Conservation (phyloP, 371 early-diverging fungal species). For the Rhizopus sp. region DNA sequence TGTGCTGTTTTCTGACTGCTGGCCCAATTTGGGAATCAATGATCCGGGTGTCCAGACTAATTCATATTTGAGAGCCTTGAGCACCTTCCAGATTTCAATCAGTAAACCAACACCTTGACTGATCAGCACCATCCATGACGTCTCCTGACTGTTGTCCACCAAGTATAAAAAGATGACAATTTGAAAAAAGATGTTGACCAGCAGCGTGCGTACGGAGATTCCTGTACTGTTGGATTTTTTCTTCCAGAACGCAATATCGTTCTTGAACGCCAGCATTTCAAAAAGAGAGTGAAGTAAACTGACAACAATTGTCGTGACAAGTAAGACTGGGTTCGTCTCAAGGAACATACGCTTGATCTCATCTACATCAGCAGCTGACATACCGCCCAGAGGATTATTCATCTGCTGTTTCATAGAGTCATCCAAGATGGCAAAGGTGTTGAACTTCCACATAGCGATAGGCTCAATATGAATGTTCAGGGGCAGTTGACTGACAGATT, state of each 20-base stretch:
- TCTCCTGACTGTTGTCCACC: slow-evolving; percentile 85
- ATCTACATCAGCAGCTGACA: slow-evolving; percentile 62
- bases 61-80: slow-evolving; percentile 79
- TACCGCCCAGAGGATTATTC: slow-evolving; percentile 70
- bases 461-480: slow-evolving; percentile 70
- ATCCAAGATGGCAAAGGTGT: slow-evolving; percentile 58
- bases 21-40: slow-evolving; percentile 36
- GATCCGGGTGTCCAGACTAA: slow-evolving; percentile 47
- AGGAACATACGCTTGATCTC: slow-evolving; percentile 80
- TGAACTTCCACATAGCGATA: slow-evolving; percentile 77
- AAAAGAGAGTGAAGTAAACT: slow-evolving; percentile 85
- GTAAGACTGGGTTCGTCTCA: slow-evolving; percentile 86
- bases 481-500: slow-evolving; percentile 70
- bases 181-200: slow-evolving; percentile 85
- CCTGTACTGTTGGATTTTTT: slow-evolving; percentile 81
- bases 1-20: slow-evolving; percentile 38
- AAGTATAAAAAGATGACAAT: slow-evolving; percentile 87
- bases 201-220: slow-evolving; percentile 81
- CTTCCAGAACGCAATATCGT: slow-evolving; percentile 93
- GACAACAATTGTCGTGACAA: slow-evolving; percentile 79
- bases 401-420: slow-evolving; percentile 69
- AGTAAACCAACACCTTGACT: slow-evolving; percentile 77
- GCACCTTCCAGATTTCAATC: slow-evolving; percentile 92
- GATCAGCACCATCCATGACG: slow-evolving; percentile 85
- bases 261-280: slow-evolving; percentile 95